Conservation (phyloP, 2,329 filamentous ascomycete genomes). For the Ramularia endophylla region DNA sequence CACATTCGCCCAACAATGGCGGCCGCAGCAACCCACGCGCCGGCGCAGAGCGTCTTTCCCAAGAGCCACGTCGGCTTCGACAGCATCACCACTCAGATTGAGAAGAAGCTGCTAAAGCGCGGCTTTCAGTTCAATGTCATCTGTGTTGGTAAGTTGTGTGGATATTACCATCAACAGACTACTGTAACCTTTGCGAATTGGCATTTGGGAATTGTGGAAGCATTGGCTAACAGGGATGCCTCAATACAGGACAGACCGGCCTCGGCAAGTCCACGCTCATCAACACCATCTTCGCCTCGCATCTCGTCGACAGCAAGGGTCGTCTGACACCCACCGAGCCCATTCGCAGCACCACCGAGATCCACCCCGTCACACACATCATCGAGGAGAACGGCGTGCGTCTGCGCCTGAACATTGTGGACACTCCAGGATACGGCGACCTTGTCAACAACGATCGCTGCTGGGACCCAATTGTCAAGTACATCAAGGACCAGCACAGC, state of each 20-base stretch:
- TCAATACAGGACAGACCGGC: constrained; percentile 77
- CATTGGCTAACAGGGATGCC: neutral
- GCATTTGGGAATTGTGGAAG: too few relatives aligned
- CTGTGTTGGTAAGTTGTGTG: constrained; percentile 76
- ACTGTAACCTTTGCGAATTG: too few relatives aligned
- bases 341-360: constrained; percentile 93
- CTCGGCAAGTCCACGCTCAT: constrained; percentile 98
- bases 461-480: constrained; percentile 99
- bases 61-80: constrained; percentile 99
- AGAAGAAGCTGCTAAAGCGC: constrained; percentile 99
- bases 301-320: constrained; percentile 98
- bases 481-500: constrained; percentile 99
- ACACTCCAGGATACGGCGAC: constrained; percentile 96
- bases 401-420: constrained; percentile 95
- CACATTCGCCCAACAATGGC: constrained; percentile 14
- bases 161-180: too few relatives aligned
- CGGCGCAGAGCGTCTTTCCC: constrained; percentile 61
- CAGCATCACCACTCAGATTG: constrained; percentile 99
- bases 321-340: constrained; percentile 87
- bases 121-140: constrained; percentile 99
- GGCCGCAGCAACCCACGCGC: constrained; percentile 44
- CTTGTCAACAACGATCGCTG: constrained; percentile 99
- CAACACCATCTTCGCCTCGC: constrained; percentile 99
- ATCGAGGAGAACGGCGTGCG: constrained; percentile 99
- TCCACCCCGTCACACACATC: constrained; percentile 95